A percentile compares a stretch with the other conserved stretches of the same genome.
Evolutionary conservation across 192 early-diverging fungal species (phyloP).

Genomic region (Coemansia umbellata): DNA sequence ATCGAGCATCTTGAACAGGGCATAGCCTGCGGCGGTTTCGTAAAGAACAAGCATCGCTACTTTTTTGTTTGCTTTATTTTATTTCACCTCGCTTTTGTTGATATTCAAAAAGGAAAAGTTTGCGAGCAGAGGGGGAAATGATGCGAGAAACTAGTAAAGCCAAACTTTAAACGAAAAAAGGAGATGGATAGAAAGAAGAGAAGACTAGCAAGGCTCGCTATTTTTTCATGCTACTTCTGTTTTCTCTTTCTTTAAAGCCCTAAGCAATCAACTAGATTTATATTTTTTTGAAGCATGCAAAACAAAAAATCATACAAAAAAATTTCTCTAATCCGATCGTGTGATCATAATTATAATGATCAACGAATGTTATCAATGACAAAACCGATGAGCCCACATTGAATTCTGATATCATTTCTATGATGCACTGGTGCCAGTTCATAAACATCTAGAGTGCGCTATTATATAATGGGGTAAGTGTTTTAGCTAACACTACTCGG

Average conservation of each 20-base stretch:
- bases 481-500: too few relatives aligned
- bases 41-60: slow-evolving; percentile 84
- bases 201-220: not conserved
- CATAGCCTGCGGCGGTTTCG: slow-evolving; percentile 96
- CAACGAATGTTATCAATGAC: too few relatives aligned
- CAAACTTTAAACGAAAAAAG: not conserved
- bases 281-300: not conserved
- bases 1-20: slow-evolving; percentile 92
- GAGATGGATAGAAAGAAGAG: not conserved
- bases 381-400: too few relatives aligned
- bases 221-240: not conserved
- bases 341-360: not conserved
- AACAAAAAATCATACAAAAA: slow-evolving; percentile 17
- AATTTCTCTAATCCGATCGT: slow-evolving; percentile 31
- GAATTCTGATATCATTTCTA: too few relatives aligned
- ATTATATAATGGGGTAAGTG: too few relatives aligned
- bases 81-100: too few relatives aligned
- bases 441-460: too few relatives aligned
- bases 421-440: too few relatives aligned
- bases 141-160: too few relatives aligned
- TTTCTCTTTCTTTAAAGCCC: not conserved
- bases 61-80: not conserved
- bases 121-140: too few relatives aligned
- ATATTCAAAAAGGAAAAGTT: too few relatives aligned
- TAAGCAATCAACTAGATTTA: not conserved